Conservation (phyloP, 164 flowering plant species). For the Magnolia officinalis region DNA sequence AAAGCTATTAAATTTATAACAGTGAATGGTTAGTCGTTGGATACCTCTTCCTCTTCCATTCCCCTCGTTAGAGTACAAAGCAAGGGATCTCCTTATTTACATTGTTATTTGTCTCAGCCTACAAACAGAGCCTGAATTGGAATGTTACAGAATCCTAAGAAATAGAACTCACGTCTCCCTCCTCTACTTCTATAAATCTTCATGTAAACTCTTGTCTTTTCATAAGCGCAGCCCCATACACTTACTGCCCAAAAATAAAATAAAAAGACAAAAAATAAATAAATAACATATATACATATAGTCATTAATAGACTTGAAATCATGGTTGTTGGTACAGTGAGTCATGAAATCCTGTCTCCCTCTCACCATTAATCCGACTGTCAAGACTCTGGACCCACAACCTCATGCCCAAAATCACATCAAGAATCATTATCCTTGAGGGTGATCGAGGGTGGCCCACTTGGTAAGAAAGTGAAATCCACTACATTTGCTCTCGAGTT, state of each 20-base stretch:
- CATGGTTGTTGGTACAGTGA: constrained; percentile 7
- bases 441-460: constrained; percentile 6
- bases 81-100: neutral
- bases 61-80: neutral
- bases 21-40: too few species aligned
- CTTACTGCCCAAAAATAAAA: neutral
- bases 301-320: neutral
- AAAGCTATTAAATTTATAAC: too few species aligned
- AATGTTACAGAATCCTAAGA: neutral
- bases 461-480: constrained; percentile 6
- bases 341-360: neutral
- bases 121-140: neutral
- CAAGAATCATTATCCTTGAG: constrained; percentile 12
- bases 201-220: neutral
- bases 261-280: neutral
- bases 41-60: too few species aligned
- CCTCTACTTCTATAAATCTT: neutral
- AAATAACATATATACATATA: too few species aligned
- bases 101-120: neutral
- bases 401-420: constrained; percentile 18
- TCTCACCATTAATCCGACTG: neutral
- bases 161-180: neutral
- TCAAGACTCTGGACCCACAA: constrained; percentile 14
- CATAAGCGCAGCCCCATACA: neutral
- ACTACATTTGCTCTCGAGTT: neutral